These are phyloP conservation scores for Fusarium guadeloupense DNA, from an alignment of 2,329 filamentous ascomycete genomes.

Conservation along the genomic window DNA sequence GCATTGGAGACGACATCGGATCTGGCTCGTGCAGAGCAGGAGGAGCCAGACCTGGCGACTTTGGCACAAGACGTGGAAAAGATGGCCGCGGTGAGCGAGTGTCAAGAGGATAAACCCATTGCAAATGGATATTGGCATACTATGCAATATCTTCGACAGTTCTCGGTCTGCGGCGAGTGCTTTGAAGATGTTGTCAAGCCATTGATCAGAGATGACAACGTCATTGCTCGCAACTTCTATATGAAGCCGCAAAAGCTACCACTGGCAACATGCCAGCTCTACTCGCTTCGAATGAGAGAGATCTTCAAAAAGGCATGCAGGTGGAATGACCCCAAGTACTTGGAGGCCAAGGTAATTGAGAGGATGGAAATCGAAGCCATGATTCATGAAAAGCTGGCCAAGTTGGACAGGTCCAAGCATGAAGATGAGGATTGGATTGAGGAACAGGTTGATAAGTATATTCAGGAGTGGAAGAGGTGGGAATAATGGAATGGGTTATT, in stretches of 20 bases:
- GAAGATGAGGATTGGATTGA: slow-evolving; percentile 52
- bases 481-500: slow-evolving; percentile 54
- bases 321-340: slow-evolving; percentile 71
- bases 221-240: slow-evolving; percentile 73
- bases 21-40: slow-evolving; percentile 54
- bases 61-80: slow-evolving; percentile 72
- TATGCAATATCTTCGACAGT: slow-evolving; percentile 77
- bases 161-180: slow-evolving; percentile 89
- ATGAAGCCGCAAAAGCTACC: slow-evolving; percentile 65
- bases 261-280: slow-evolving; percentile 77
- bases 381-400: slow-evolving; percentile 63
- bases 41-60: slow-evolving; percentile 64
- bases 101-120: slow-evolving; percentile 69
- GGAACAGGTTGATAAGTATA: slow-evolving; percentile 57
- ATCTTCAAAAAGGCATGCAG: slow-evolving; percentile 75
- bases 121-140: slow-evolving; percentile 77
- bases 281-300: slow-evolving; percentile 79
- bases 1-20: slow-evolving; percentile 67
- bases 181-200: slow-evolving; percentile 84
- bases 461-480: slow-evolving; percentile 67
- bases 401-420: slow-evolving; percentile 50
- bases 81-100: slow-evolving; percentile 68
- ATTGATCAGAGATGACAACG: slow-evolving; percentile 59
- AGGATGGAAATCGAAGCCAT: slow-evolving; percentile 68
- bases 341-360: slow-evolving; percentile 67